Evolutionary conservation across 805 yeast genomes (phyloP).

Genomic region (Metschnikowia reukaufii): DNA sequence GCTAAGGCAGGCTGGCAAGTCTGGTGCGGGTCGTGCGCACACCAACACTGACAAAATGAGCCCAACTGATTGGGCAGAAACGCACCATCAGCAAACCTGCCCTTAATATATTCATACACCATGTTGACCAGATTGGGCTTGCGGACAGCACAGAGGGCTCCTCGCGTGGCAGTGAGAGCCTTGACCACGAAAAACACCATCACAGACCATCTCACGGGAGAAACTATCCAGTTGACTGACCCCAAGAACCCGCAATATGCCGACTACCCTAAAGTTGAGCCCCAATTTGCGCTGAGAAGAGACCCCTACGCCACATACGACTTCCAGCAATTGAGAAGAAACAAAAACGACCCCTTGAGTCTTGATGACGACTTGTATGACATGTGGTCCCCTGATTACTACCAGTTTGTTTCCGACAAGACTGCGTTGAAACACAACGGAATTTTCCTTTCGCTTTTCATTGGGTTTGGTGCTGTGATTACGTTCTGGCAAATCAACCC

Average conservation of each 20-base stretch:
- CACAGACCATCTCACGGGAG: conserved; percentile 42
- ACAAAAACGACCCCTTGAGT: conserved; percentile 69
- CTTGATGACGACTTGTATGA: conserved; percentile 72
- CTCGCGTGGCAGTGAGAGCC: conserved; percentile 12
- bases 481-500: conserved; percentile 51
- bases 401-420: conserved; percentile 55
- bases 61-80: conserved; percentile 13
- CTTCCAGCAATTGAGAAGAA: conserved; percentile 79
- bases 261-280: conserved; percentile 66
- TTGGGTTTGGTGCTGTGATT: conserved; percentile 46
- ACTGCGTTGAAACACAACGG: conserved; percentile 60
- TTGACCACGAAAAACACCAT: conserved; percentile 39
- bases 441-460: conserved; percentile 43
- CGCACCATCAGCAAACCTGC: conserved; percentile 5
- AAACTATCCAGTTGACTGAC: conserved; percentile 40
- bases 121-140: conserved; percentile 34
- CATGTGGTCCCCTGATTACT: conserved; percentile 84
- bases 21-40: neutral
- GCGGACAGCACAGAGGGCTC: conserved; percentile 8
- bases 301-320: conserved; percentile 75
- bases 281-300: conserved; percentile 59
- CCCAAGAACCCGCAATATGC: conserved; percentile 44
- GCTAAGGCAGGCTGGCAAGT: too few species aligned
- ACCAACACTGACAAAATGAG: neutral
- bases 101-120: too few species aligned